phyloP scores from a whole-genome alignment of 1,284 basidiomycete genomes.

The Pseudozyma hubeiensis region DNA sequence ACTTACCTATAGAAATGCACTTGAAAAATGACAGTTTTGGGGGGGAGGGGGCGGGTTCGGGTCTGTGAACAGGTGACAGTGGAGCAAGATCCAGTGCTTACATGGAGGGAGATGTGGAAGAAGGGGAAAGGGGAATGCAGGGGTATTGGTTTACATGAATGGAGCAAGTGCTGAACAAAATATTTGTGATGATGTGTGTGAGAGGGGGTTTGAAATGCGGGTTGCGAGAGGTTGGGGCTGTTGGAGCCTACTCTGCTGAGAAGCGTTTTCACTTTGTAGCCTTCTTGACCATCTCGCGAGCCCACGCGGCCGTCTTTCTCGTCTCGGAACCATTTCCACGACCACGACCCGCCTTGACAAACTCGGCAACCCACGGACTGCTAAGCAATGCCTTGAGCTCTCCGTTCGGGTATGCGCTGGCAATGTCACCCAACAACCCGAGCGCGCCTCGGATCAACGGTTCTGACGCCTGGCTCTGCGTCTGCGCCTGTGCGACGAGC shows the following conservation, averaged over 20 bases:
- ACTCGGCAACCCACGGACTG: slow-evolving; percentile 82
- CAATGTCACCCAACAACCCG: slow-evolving; percentile 91
- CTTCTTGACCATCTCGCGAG: slow-evolving; percentile 71
- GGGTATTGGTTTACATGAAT: slow-evolving; percentile 11
- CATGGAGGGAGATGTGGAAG: slow-evolving; percentile 2
- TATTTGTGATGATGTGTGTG: neutral
- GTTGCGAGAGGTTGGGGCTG: slow-evolving; percentile 9
- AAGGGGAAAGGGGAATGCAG: slow-evolving; percentile 2
- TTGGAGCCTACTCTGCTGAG: slow-evolving; percentile 16
- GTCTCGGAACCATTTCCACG: slow-evolving; percentile 71
- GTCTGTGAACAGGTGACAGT: slow-evolving; percentile 2
- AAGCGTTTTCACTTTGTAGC: slow-evolving; percentile 32
- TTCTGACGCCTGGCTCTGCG: slow-evolving; percentile 78
- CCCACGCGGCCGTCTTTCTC: slow-evolving; percentile 73
- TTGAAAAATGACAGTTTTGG: neutral
- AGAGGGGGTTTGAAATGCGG: neutral
- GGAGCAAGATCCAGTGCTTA: neutral
- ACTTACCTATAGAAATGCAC: slow-evolving; percentile 14
- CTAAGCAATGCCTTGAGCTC: slow-evolving; percentile 78
- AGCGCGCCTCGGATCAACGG: slow-evolving; percentile 79
- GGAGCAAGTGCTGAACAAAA: slow-evolving; percentile 5
- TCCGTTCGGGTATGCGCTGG: slow-evolving; percentile 75
- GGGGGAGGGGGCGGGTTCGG: neutral
- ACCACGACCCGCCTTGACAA: slow-evolving; percentile 76
- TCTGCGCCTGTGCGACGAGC: slow-evolving; percentile 81